Percentiles rank a stretch among this genome's conserved stretches.
Conservation (phyloP, 352 stramenopile genomes). For the Phytophthora sojae region DNA sequence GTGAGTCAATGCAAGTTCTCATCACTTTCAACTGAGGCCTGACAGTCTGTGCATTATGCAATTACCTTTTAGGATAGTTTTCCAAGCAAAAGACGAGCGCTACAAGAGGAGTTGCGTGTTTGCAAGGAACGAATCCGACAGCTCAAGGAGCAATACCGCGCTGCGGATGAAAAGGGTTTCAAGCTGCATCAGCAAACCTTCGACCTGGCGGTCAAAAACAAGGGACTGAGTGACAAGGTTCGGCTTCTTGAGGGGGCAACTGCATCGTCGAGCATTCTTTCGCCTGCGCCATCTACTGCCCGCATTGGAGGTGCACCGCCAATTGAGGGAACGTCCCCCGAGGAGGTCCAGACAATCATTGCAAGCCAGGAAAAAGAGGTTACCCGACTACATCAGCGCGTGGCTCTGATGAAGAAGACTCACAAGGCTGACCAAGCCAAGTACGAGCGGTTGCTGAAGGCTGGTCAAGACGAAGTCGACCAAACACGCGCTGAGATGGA, state of each 20-base stretch:
- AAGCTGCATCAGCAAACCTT: conserved; percentile 67
- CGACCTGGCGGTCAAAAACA: conserved; percentile 65
- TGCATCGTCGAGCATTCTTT: conserved; percentile 13
- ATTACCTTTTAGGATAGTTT: conserved; percentile 48
- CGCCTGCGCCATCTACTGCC: conserved; percentile 2
- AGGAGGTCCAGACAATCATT: conserved; percentile 57
- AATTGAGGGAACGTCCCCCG: conserved; percentile 10
- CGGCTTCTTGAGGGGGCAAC: conserved; percentile 44
- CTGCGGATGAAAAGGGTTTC: conserved; percentile 53
- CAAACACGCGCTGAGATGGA: conserved; percentile 53
- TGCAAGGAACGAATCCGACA: conserved; percentile 69
- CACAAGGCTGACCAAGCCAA: conserved; percentile 61
- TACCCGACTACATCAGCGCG: conserved; percentile 64
- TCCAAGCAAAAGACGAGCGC: conserved; percentile 50
- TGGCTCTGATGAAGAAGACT: conserved; percentile 70
- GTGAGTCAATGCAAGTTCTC: conserved; percentile 13
- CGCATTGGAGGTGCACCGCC: conserved; percentile 1
- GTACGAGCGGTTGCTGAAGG: conserved; percentile 51
- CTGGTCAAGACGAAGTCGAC: conserved; percentile 58
- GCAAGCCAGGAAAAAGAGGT: conserved; percentile 74
- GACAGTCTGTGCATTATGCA: not conserved
- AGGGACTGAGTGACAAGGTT: conserved; percentile 57
- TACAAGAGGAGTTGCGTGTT: conserved; percentile 71
- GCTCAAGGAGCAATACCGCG: conserved; percentile 60
- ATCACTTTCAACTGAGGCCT: not conserved